A percentile compares a stretch with the other conserved stretches of the same genome.
Conservation (phyloP, 2,329 filamentous ascomycete species). For the Colletotrichum nymphaeae region DNA sequence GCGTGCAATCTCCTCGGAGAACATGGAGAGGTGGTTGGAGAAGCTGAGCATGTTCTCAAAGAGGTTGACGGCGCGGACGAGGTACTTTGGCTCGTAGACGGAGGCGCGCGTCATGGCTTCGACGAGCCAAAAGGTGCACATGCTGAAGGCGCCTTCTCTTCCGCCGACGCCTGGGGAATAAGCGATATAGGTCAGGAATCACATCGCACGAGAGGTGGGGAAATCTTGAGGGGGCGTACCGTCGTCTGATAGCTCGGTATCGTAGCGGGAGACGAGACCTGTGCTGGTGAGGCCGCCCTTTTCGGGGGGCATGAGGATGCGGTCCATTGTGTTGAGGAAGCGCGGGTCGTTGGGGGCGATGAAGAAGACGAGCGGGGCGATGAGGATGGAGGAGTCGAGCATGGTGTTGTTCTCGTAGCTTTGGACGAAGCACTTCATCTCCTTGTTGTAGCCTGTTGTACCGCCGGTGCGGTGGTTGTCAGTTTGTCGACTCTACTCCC, state of each 20-base stretch:
- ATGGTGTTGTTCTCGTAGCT: conserved; percentile 79
- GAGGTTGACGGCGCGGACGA: conserved; percentile 71
- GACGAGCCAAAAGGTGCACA: conserved; percentile 88
- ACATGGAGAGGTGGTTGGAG: conserved; percentile 82
- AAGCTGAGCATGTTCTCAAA: conserved; percentile 85
- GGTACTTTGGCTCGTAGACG: conserved; percentile 73
- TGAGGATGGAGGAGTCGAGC: conserved; percentile 80
- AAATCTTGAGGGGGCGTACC: conserved; percentile 56
- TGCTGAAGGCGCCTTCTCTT: conserved; percentile 80
- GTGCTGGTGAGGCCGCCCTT: conserved; percentile 81
- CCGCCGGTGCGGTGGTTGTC: neutral
- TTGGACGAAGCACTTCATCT: conserved; percentile 78
- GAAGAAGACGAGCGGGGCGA: conserved; percentile 84
- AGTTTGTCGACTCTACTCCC: neutral
- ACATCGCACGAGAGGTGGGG: neutral
- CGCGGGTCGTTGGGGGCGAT: conserved; percentile 81
- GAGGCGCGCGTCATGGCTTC: conserved; percentile 79
- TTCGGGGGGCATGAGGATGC: conserved; percentile 77
- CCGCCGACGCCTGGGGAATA: conserved; percentile 72
- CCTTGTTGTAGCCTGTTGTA: conserved; percentile 71
- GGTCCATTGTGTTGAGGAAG: conserved; percentile 78
- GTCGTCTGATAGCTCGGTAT: conserved; percentile 75
- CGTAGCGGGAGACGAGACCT: conserved; percentile 80
- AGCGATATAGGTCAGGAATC: too few species aligned
- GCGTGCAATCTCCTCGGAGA: conserved; percentile 81